Conservation (phyloP, 345 rosid species). For the Rhodomyrtus tomentosa region DNA sequence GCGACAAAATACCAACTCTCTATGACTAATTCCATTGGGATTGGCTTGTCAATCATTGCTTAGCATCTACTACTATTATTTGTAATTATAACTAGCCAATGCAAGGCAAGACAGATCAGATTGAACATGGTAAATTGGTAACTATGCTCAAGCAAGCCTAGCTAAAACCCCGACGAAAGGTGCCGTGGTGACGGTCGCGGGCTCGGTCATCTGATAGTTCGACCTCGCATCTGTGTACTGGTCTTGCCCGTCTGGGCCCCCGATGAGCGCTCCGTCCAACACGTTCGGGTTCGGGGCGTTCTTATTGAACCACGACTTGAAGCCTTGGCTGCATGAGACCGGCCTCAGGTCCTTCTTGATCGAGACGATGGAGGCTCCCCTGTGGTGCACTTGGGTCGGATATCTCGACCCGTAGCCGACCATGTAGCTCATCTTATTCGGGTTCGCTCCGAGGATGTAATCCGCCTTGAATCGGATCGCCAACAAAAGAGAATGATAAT, state of each 20-base stretch:
- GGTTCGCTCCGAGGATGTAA: slow-evolving; percentile 38
- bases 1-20: neutral
- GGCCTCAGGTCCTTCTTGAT: slow-evolving; percentile 7
- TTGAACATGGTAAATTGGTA: neutral
- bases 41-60: neutral
- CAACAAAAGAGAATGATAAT: neutral
- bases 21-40: neutral
- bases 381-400: slow-evolving; percentile 33
- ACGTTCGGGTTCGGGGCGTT: slow-evolving; percentile 43
- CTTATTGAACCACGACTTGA: slow-evolving; percentile 23
- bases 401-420: slow-evolving; percentile 36
- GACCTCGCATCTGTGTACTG: slow-evolving; percentile 28
- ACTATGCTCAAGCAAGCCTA: slow-evolving; percentile 7
- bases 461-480: slow-evolving; percentile 7
- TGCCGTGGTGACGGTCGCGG: slow-evolving; percentile 40
- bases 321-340: slow-evolving; percentile 27
- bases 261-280: slow-evolving; percentile 51
- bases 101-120: neutral
- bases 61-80: neutral
- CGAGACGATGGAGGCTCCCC: slow-evolving; percentile 34
- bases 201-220: slow-evolving; percentile 35
- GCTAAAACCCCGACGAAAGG: slow-evolving; percentile 64
- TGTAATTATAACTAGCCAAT: neutral
- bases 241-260: slow-evolving; percentile 62
- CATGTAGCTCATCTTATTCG: slow-evolving; percentile 38